Evolutionary conservation across 148 eudicot species (phyloP).

Genomic region (Chenopodium quinoa): DNA sequence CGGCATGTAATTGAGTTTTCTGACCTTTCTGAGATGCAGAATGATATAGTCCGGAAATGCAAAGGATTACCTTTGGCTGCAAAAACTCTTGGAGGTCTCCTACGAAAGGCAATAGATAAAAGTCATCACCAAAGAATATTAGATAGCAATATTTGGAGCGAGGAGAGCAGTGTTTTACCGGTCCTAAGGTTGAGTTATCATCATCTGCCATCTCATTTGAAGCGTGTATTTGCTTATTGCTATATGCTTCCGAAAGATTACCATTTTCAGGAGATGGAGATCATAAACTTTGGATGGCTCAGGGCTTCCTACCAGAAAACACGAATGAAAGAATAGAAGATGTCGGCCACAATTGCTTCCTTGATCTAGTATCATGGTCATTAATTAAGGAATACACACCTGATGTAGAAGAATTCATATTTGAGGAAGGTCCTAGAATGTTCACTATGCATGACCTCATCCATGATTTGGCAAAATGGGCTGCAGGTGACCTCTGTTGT

Average conservation of each 20-base stretch:
- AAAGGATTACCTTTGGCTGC: slow-evolving; percentile 15
- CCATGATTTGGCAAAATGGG: slow-evolving; percentile 7
- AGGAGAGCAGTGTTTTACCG: not conserved
- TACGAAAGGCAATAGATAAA: not conserved
- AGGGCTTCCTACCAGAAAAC: not conserved
- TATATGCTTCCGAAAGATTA: not conserved
- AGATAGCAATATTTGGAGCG: not conserved
- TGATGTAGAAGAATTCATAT: too few species aligned
- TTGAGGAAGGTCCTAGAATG: too few species aligned
- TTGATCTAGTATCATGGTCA: not conserved
- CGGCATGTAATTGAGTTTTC: too few species aligned
- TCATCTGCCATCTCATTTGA: not conserved
- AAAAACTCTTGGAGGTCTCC: slow-evolving; percentile 1
- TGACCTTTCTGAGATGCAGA: not conserved
- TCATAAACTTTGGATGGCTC: slow-evolving; percentile 1
- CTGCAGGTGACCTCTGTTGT: not conserved
- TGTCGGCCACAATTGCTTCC: not conserved
- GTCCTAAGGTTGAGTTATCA: not conserved
- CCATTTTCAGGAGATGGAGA: not conserved
- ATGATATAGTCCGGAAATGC: not conserved
- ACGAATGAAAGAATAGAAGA: not conserved
- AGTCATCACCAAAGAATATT: not conserved
- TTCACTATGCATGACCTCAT: slow-evolving; percentile 7
- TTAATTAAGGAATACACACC: not conserved
- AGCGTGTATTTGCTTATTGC: not conserved